Base-by-base conservation (phyloP, 805 yeast species). In the Tetrapisispora arboricola region DNA sequence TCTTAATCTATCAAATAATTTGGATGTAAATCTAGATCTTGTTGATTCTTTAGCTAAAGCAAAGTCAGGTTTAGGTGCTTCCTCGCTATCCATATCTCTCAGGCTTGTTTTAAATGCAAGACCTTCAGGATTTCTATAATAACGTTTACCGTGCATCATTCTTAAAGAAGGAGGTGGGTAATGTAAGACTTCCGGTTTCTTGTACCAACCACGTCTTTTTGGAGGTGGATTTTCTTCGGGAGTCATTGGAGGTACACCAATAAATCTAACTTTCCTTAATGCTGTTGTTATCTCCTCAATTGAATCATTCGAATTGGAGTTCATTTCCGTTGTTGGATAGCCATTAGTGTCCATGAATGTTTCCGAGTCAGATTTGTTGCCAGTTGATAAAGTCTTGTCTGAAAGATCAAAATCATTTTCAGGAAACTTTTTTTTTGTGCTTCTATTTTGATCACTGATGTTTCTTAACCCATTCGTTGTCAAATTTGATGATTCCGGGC, bases 131-230 rank as follows among this genome's bases (percentile, higher is more conserved):
- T 54, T 51, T 26, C 51, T 39, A 32, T 46, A 50, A 31, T 45
- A 46, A 32, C 50, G 46, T 20, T 15, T 37, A 42, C 49, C 22
- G 13, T 34, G 37, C 44, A 17, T 18, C 47, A 44, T 25, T 39
- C 35, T 27, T 40, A 51, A 6, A 19, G 42, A 25, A 4, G 43
- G 43, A 25, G 64, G 58, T 1, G 63, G 61, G 36, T 60, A 60
- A 38, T 58, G 60, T 13, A 61, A 38, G 4, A 57, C 57, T 6
- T 61, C 57, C 0, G 66, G 66, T 26, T 61, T 61, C 38, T 57
- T 58, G 42, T 60, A 60, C 66, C 66, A 61, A 1, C 66, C 65
- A 35, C 51, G 51, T 36, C 52, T 58, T 21, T 55, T 59, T 2
- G 66, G 65, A 28, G 41, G 46, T 3, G 55, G 52, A 15, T 58